A percentile compares a stretch with the other conserved stretches of the same genome.
Evolutionary conservation across 306 rosid genomes (phyloP).

Genomic region (Argentina anserina): DNA sequence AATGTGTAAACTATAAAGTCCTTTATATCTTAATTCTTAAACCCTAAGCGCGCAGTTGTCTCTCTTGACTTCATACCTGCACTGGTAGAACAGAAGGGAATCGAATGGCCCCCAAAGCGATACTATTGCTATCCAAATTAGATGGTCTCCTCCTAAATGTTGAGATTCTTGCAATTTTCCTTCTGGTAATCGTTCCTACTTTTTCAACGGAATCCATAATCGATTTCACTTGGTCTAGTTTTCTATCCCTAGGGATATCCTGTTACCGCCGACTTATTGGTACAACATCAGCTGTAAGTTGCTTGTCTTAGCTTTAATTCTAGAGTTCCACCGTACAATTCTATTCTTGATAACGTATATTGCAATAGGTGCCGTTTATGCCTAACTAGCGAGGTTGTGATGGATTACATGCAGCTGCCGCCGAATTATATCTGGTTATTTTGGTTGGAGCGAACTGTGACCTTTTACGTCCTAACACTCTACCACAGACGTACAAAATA

Average conservation of each 20-base stretch:
- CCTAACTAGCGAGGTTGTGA: neutral
- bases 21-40: neutral
- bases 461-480: neutral
- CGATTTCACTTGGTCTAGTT: neutral
- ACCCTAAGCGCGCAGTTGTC: neutral
- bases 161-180: neutral
- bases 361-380: neutral
- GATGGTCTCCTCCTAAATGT: neutral
- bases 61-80: neutral
- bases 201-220: neutral
- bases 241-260: neutral
- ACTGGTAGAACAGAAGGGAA: neutral
- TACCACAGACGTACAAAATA: neutral
- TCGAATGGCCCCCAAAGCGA: neutral
- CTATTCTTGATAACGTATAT: neutral
- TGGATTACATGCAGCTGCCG: neutral
- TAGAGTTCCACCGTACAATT: neutral
- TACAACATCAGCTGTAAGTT: neutral
- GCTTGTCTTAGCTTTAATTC: too few relatives aligned
- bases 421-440: too few relatives aligned
- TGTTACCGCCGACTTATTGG: neutral
- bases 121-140: neutral
- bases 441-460: conserved; percentile 5
- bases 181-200: neutral
- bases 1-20: too few relatives aligned